phyloP scores from a whole-genome alignment of 148 eudicot genomes.

The Rhododendron kiyosumense region DNA sequence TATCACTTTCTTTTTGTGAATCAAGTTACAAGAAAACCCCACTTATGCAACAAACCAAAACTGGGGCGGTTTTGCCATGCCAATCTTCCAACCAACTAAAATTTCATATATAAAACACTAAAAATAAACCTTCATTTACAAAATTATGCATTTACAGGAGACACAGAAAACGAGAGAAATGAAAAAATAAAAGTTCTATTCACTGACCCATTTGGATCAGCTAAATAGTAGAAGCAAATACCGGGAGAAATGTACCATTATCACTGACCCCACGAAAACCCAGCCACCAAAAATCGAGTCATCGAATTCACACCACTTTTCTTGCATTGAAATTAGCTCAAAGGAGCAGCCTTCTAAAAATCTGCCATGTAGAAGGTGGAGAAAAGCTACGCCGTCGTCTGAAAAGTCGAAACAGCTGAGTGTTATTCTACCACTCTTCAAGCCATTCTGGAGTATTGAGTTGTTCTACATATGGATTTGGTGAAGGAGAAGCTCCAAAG shows the following conservation, averaged over 20 bases:
- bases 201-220: slow-evolving; percentile 1
- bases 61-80: not conserved
- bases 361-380: not conserved
- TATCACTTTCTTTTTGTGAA: too few relatives aligned
- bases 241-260: slow-evolving; percentile 1
- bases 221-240: slow-evolving; percentile 6
- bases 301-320: not conserved
- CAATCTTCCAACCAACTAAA: not conserved
- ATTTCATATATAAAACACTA: not conserved
- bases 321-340: slow-evolving; percentile 1
- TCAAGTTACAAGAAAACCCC: not conserved
- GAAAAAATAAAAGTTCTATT: not conserved
- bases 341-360: not conserved
- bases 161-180: not conserved
- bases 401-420: not conserved
- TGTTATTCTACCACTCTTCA: slow-evolving; percentile 65
- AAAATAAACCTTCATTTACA: slow-evolving; percentile 14
- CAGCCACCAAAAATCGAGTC: not conserved
- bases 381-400: too few relatives aligned
- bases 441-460: slow-evolving; percentile 79
- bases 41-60: not conserved
- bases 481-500: slow-evolving; percentile 32
- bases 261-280: not conserved
- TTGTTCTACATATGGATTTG: slow-evolving; percentile 34
- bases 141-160: slow-evolving; percentile 19